phyloP scores from a whole-genome alignment of 2,329 filamentous ascomycete genomes.

The Raffaelea arxii region DNA sequence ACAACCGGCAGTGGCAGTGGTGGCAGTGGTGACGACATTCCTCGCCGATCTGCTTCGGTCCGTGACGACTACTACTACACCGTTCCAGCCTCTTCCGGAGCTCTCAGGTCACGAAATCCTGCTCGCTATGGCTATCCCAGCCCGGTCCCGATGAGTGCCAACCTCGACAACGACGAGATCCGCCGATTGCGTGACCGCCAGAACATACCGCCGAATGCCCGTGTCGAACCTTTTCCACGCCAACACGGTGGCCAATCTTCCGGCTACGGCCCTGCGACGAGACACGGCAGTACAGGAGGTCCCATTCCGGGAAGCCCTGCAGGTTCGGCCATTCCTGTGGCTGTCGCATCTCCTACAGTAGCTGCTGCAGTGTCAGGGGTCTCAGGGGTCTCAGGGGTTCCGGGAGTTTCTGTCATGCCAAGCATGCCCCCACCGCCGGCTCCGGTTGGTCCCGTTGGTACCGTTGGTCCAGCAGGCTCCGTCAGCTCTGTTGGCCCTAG shows the following conservation, averaged over 20 bases:
- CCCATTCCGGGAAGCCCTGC: too few relatives aligned
- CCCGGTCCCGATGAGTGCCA: constrained; percentile 33
- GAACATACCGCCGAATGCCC: constrained; percentile 29
- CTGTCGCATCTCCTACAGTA: constrained; percentile 12
- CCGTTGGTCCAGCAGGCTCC: too few relatives aligned
- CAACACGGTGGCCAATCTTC: constrained; percentile 36
- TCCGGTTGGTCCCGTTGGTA: too few relatives aligned
- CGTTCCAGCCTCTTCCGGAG: constrained; percentile 47
- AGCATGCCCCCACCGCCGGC: too few relatives aligned
- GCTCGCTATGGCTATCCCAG: constrained; percentile 25
- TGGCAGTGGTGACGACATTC: constrained; percentile 28
- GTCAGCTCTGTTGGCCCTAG: too few relatives aligned
- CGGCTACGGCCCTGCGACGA: too few relatives aligned
- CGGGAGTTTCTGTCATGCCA: too few relatives aligned
- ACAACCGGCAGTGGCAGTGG: constrained; percentile 1
- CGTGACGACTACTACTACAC: constrained; percentile 46
- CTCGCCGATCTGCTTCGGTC: constrained; percentile 36
- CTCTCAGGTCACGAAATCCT: constrained; percentile 34
- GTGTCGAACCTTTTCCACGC: constrained; percentile 27
- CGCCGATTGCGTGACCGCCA: constrained; percentile 38
- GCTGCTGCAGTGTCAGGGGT: too few relatives aligned
- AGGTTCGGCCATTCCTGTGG: not conserved
- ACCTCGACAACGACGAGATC: constrained; percentile 42
- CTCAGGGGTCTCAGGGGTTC: too few relatives aligned
- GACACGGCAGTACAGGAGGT: too few relatives aligned